Percentiles rank a stretch among this genome's conserved stretches.
Conservation (phyloP, 805 yeast species). For the Candida wancherniae region DNA sequence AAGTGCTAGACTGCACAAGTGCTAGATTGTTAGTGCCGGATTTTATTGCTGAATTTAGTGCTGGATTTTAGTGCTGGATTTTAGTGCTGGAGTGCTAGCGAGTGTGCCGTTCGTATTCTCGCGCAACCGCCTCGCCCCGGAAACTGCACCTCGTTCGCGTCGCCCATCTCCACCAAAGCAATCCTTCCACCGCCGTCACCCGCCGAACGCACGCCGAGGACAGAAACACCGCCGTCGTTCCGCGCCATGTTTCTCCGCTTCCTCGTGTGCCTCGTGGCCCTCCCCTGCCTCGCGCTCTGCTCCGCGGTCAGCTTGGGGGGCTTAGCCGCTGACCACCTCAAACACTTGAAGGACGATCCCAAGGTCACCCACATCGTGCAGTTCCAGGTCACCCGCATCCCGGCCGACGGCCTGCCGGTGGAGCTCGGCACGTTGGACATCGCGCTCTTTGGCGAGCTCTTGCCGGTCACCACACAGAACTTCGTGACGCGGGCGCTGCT, state of each 20-base stretch:
- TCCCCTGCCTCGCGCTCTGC: conserved; percentile 6
- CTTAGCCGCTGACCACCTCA: conserved; percentile 18
- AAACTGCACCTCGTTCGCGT: no score
- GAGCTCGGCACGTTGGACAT: conserved; percentile 37
- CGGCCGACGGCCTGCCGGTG: conserved; percentile 9
- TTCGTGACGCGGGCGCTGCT: conserved; percentile 27
- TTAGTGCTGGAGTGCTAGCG: no score
- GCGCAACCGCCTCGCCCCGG: no score
- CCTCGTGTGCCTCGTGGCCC: conserved; percentile 2
- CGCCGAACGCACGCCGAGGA: not conserved
- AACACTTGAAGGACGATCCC: conserved; percentile 38
- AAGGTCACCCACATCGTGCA: conserved; percentile 42
- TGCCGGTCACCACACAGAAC: conserved; percentile 29
- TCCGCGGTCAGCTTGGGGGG: conserved; percentile 5
- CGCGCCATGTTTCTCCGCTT: not conserved
- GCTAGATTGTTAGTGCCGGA: no score
- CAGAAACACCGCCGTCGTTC: not conserved
- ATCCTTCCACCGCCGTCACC: not conserved
- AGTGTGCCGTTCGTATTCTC: no score
- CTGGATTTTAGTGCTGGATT: no score
- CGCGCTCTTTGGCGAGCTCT: conserved; percentile 16
- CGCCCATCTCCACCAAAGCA: no score
- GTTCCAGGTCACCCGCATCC: conserved; percentile 34
- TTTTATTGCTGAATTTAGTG: no score
- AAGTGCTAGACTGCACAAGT: no score